Evolutionary conservation across 2,329 filamentous ascomycete species (phyloP).

Genomic region (Diplodia corticola): DNA sequence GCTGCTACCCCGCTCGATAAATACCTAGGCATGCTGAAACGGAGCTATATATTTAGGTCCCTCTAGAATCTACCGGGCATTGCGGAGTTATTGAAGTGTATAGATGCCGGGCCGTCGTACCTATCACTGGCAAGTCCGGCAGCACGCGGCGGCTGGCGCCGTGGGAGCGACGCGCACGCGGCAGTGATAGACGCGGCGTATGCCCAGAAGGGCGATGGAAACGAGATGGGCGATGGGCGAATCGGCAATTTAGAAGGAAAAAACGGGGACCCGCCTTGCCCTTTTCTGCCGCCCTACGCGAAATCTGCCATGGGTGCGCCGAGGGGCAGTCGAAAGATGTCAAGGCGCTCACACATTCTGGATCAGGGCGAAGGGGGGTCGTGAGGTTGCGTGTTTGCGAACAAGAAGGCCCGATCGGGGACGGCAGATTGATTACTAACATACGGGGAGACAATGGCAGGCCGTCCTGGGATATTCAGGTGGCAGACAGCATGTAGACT

Average conservation of each 20-base stretch:
- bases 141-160: not conserved
- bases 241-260: constrained; percentile 8
- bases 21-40: not conserved
- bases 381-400: not conserved
- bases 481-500: no score
- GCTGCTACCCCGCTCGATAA: not conserved
- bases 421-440: not conserved
- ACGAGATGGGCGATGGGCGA: not conserved
- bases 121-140: constrained; percentile 9
- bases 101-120: not conserved
- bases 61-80: not conserved
- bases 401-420: not conserved
- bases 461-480: not conserved
- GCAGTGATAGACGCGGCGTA: not conserved
- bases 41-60: not conserved
- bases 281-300: not conserved
- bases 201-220: not conserved
- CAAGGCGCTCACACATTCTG: constrained; percentile 6
- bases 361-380: not conserved
- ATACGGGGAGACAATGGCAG: not conserved
- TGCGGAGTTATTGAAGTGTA: not conserved
- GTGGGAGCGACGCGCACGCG: not conserved
- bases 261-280: not conserved
- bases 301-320: no score
- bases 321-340: not conserved